Evolutionary conservation across 202 grass and related monocot species (phyloP).

Genomic region (Carex arenaria): DNA sequence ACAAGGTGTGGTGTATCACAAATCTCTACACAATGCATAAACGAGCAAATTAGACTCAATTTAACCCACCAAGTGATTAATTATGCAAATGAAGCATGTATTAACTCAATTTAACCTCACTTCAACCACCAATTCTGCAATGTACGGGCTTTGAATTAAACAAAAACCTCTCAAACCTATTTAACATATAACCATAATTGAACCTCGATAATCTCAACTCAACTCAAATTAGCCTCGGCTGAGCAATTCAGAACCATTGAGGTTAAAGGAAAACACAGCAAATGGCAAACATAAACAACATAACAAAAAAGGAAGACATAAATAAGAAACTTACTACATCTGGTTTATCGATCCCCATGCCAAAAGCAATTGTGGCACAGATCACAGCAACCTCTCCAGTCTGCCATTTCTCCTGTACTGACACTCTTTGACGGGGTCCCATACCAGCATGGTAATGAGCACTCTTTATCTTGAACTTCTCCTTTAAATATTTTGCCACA

Average conservation of each 20-base stretch:
- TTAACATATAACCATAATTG: neutral
- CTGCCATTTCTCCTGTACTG: slow-evolving; percentile 84
- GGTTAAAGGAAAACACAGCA: neutral
- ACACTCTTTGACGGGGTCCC: slow-evolving; percentile 45
- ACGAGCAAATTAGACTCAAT: neutral
- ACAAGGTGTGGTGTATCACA: slow-evolving; percentile 83
- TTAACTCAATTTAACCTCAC: neutral
- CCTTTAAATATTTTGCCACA: slow-evolving; percentile 73
- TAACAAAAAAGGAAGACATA: neutral
- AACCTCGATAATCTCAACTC: neutral
- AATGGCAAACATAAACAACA: neutral
- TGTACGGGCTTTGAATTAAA: neutral
- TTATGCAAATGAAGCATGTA: slow-evolving; percentile 2
- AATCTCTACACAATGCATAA: slow-evolving; percentile 42
- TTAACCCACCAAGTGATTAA: neutral
- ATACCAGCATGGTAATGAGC: slow-evolving; percentile 83
- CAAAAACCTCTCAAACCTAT: neutral
- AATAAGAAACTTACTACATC: slow-evolving; percentile 51
- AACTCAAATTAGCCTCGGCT: neutral
- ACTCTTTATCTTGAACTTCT: slow-evolving; percentile 70
- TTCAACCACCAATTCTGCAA: neutral
- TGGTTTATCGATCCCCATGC: slow-evolving; percentile 94
- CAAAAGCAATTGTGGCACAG: slow-evolving; percentile 91
- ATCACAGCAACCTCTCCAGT: slow-evolving; percentile 65
- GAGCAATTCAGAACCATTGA: neutral